Base-by-base conservation (phyloP, 2,329 filamentous ascomycete genomes). In the Cercospora sp. region DNA sequence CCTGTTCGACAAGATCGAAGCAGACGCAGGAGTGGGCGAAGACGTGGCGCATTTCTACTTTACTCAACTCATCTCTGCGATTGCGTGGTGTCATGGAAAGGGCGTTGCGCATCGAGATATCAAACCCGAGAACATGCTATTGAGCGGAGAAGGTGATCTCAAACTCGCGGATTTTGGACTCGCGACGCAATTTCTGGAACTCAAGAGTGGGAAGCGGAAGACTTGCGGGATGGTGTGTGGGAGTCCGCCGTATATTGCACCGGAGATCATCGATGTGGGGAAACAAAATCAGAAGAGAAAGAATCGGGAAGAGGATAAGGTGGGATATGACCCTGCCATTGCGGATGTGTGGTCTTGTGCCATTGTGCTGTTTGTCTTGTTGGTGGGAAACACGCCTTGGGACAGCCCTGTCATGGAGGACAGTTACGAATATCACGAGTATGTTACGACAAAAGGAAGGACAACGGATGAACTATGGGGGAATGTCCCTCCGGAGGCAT, bases 1-100 rank as follows among this genome's bases (percentile, higher is more conserved):
- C 78, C 85, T 99, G 7, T 99, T 99, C 80, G 95, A 99, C 88
- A 99, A 99, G 84, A 98, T 99, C 74, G 96, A 99, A 82, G 94
- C 95, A 18, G 95, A 99, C 79, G 92, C 94, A 55, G 95, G 95
- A 59, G 93, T 98, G n/a, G 88, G 90, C 6, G 89, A 97, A 79
- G 92, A 98, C 78, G 93, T 99, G 77, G 94, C 95, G 37, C 96
- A 99, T 79, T 88, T 97, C 70, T 99, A 98, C 83, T 99, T 99
- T 79, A 87, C 90, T 2, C 95, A 99, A 81, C 87, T 99, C 70
- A 87, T 98, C 74, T 89, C 89, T 77, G 95, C 94, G 8, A 91
- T 98, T 70, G 90, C 90, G 77, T 99, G 94, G 82, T 96, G 98
- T 87, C 95, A 99, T 81, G 92, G 91, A 37, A 97, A 95, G 80